Evolutionary conservation across 768 basidiomycete species (phyloP).

Genomic region (Lactifluus subvellereus): DNA sequence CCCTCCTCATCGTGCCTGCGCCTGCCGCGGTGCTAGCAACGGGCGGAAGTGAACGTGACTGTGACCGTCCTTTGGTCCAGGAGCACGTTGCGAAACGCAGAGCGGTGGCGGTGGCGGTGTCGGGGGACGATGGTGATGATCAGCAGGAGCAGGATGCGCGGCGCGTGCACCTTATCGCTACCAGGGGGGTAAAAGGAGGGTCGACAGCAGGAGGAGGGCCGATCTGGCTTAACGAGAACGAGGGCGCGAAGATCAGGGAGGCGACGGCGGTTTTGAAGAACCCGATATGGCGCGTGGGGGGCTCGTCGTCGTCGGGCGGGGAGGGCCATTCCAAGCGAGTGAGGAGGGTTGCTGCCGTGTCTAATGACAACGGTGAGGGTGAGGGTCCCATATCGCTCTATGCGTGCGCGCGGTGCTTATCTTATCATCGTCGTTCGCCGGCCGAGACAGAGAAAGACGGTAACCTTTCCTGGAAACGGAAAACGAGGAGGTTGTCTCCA

Average conservation of each 20-base stretch:
- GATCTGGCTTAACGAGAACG: not conserved
- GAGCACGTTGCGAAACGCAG: too few relatives aligned
- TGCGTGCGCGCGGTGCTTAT: not conserved
- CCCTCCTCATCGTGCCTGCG: too few relatives aligned
- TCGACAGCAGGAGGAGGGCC: not conserved
- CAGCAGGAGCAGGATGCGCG: too few relatives aligned
- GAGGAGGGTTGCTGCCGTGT: not conserved
- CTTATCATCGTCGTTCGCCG: not conserved
- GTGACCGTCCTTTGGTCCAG: too few relatives aligned
- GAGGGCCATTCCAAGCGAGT: not conserved
- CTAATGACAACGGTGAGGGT: not conserved
- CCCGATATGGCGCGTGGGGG: not conserved
- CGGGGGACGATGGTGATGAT: too few relatives aligned
- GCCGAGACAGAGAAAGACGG: not conserved
- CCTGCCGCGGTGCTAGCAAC: too few relatives aligned
- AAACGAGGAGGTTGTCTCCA: not conserved
- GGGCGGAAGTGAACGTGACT: too few relatives aligned
- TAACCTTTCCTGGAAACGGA: not conserved
- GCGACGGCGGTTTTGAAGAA: not conserved
- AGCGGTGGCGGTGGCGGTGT: too few relatives aligned
- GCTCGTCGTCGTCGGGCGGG: not conserved
- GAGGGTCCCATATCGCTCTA: not conserved
- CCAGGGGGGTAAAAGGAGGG: not conserved
- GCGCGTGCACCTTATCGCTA: not conserved
- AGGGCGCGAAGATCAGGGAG: conserved; percentile 2